Base-by-base conservation (phyloP, 164 flowering plant genomes). In the Aristolochia contorta region DNA sequence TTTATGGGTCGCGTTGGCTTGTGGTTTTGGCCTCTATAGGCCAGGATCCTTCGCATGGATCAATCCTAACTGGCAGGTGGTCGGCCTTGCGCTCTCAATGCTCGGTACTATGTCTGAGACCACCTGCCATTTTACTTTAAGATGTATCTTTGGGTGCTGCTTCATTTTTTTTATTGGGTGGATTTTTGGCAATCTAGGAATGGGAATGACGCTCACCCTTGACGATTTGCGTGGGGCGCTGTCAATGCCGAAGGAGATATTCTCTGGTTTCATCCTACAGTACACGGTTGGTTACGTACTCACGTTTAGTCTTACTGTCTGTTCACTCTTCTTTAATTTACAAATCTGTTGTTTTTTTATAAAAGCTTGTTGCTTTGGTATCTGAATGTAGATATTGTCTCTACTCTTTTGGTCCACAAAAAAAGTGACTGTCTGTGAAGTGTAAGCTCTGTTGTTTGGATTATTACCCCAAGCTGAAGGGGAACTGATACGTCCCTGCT, bases 161-260 rank as follows among this genome's bases (percentile, higher is more conserved):
- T 37, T 24, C 13, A 22, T 12, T 18, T 7, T 10, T 9, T 43
- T 48, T 6, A 6, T 5, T 16, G 27, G 30, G n/a, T n/a, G n/a
- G 18, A 9, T 37, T 32, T 51, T 6, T 41, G n/a, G n/a, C 43
- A 54, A 1, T 37, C 5, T 21, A 66, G 69, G 94, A 18, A 86
- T 91, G 96, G 98, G 94, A 18, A 89, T 86, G 96, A 89, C 95
- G 37, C 80, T 92, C 23, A 89, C 91, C 30, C 62, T 91, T 30
- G 87, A 91, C 64, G 98, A 91, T 74, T 87, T 89, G 58, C 70
- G 84, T 0, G 86, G 76, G 6, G 96, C 98, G 24, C 62, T 86
- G 43, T 74, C 91, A 16, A 87, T 92, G 98, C 95, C 93, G 10
- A 85, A 80, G 71, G 89, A 92, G 57, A 61, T 87, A 63, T 46